These are phyloP conservation scores for Cudoniella acicularis DNA, from an alignment of 495 filamentous ascomycete genomes.

Conservation along the genomic window DNA sequence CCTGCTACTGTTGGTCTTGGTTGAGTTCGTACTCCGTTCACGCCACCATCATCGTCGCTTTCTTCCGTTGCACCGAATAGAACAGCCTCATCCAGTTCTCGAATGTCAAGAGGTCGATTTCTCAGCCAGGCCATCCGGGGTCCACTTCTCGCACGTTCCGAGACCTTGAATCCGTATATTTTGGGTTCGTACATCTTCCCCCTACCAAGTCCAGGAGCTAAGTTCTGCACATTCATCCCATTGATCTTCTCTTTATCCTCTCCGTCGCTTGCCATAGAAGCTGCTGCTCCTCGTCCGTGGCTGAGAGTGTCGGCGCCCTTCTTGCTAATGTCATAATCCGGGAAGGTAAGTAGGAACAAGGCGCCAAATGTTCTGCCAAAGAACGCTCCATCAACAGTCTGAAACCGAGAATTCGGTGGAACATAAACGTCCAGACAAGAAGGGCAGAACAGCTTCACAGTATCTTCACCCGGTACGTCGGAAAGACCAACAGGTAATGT, in stretches of 20 bases:
- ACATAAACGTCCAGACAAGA: constrained; percentile 96
- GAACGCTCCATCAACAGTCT: constrained; percentile 96
- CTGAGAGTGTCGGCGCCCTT: constrained; percentile 38
- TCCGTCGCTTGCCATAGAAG: constrained; percentile 37
- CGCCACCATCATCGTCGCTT: constrained; percentile 37
- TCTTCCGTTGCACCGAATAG: constrained; percentile 48
- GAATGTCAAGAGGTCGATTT: constrained; percentile 73
- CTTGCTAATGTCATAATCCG: constrained; percentile 78
- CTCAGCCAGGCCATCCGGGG: constrained; percentile 97
- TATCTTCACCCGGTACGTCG: constrained; percentile 93
- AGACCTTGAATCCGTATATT: constrained; percentile 95
- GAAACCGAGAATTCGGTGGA: constrained; percentile 94
- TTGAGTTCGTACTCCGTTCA: constrained; percentile 32
- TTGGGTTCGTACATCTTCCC: constrained; percentile 88
- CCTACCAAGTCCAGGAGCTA: constrained; percentile 80
- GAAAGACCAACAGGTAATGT: constrained; percentile 90
- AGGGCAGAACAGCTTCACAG: constrained; percentile 97
- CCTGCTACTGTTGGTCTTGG: constrained; percentile 25
- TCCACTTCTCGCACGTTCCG: constrained; percentile 78
- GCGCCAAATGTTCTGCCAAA: constrained; percentile 93
- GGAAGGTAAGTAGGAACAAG: constrained; percentile 97
- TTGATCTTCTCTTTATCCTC: constrained; percentile 61
- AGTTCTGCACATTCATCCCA: constrained; percentile 75
- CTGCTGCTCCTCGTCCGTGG: constrained; percentile 7
- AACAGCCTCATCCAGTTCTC: constrained; percentile 75